Base-by-base conservation (phyloP, 192 early-diverging fungal species). In the Backusella australiensis region DNA sequence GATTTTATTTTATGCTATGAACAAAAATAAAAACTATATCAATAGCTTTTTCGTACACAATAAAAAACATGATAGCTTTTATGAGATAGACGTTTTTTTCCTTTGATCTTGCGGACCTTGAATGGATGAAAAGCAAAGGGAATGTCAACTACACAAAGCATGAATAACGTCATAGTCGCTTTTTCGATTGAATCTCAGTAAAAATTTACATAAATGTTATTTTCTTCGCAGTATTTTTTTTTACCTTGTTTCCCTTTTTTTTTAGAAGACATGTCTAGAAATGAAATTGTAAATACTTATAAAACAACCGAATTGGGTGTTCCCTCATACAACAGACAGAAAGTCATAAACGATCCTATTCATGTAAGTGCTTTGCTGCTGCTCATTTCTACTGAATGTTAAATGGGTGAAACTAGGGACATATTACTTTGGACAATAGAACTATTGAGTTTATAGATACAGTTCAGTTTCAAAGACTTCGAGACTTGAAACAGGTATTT, bases 401-500 rank as follows among this genome's bases (percentile, higher is more conserved):
- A 49, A 49, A 49, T 7, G 17, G n/a, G 19, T 2, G n/a, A 49
- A 49, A 49, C 15, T 75, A 90, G 85, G 93, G 93, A 8, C 92
- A 91, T 82, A 95, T 99, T 69, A 78, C 84, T 21, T 84, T 99
- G 8, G 93, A 91, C 69, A 79, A 86, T 42, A 80, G 86, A 44
- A 84, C 82, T 56, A 81, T 96, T 26, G 82, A 90, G 41, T 83
- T 92, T 46, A 94, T 98, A 29, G 97, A 99, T 75, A 99, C 97
- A 12, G 90, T 93, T 8, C 95, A 99, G 86, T 99, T 99, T 78
- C 97, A 99, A 82, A 86, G 97, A 34, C 88, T 98, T 69, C 91
- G 97, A n/a, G 90, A 96, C 75, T 81, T 98, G 21, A 98, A 96
- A 80, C 97, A 96, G 82, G 81, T 63, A 63, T 59, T 12, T 59